Percentiles rank a stretch among this genome's conserved stretches.
These are phyloP conservation scores for Camellia japonica DNA, from an alignment of 148 eudicot genomes.

Conservation along the genomic window DNA sequence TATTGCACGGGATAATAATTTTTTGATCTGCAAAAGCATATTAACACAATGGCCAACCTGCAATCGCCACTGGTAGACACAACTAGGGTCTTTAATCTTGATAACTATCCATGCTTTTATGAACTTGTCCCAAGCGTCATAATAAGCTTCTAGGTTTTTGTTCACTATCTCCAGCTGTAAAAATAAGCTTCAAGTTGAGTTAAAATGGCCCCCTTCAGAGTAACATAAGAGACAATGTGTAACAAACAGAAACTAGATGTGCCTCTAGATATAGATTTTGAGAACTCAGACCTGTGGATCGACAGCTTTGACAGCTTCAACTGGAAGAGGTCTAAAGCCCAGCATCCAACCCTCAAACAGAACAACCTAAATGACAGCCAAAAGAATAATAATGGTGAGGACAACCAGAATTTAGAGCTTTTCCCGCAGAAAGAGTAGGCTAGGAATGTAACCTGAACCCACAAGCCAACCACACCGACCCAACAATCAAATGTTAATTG, in stretches of 20 bases:
- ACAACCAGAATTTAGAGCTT: neutral
- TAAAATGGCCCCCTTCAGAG: constrained; percentile 7
- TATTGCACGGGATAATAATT: neutral
- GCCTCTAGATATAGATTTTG: neutral
- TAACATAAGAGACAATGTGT: constrained; percentile 9
- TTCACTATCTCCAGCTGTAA: constrained; percentile 78
- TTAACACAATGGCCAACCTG: constrained; percentile 48
- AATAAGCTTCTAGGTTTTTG: constrained; percentile 67
- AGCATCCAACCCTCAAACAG: constrained; percentile 99
- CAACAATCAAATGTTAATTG: neutral
- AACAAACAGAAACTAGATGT: neutral
- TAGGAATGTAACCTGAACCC: neutral
- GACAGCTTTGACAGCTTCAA: constrained; percentile 62
- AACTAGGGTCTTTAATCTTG: constrained; percentile 83
- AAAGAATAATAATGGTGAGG: neutral
- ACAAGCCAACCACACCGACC: neutral
- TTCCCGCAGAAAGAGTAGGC: neutral
- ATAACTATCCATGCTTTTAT: constrained; percentile 83
- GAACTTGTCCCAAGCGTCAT: constrained; percentile 90
- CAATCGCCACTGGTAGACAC: constrained; percentile 92
- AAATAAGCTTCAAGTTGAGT: constrained; percentile 15
- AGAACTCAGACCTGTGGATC: constrained; percentile 56
- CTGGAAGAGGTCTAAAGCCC: constrained; percentile 85
- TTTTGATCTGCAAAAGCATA: neutral
- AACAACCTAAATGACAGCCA: constrained; percentile 46